phyloP scores from a whole-genome alignment of 2,329 filamentous ascomycete species.

The Colletotrichum scovillei region DNA sequence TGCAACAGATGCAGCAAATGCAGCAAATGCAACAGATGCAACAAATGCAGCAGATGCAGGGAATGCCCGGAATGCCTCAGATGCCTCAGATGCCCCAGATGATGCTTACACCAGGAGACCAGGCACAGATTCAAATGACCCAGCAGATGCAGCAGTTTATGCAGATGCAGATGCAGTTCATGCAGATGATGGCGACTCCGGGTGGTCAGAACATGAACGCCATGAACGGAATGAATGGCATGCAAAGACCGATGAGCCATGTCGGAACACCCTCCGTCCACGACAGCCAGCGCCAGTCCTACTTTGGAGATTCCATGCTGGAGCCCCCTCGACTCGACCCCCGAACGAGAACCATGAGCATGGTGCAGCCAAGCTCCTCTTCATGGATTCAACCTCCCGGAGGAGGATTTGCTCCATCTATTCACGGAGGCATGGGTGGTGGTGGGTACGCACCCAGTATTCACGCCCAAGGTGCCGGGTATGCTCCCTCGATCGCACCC shows the following conservation, averaged over 20 bases:
- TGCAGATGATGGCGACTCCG: slow-evolving; percentile 78
- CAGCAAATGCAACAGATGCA: slow-evolving; percentile 39
- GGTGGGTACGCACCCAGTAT: slow-evolving; percentile 64
- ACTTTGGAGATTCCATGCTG: slow-evolving; percentile 58
- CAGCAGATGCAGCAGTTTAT: slow-evolving; percentile 89
- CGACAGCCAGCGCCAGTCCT: slow-evolving; percentile 56
- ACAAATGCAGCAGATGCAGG: slow-evolving; percentile 25
- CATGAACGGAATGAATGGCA: slow-evolving; percentile 40
- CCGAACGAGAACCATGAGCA: slow-evolving; percentile 80
- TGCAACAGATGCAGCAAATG: slow-evolving; percentile 37
- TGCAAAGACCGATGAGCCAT: slow-evolving; percentile 47
- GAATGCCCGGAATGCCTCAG: slow-evolving; percentile 22
- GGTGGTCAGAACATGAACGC: slow-evolving; percentile 46
- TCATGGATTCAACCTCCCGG: slow-evolving; percentile 64
- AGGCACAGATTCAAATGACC: slow-evolving; percentile 82
- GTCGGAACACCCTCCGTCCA: slow-evolving; percentile 57
- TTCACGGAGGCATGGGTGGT: slow-evolving; percentile 44
- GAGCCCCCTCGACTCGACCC: slow-evolving; percentile 57
- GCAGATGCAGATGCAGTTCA: slow-evolving; percentile 95
- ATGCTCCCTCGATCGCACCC: slow-evolving; percentile 91
- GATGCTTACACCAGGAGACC: slow-evolving; percentile 70
- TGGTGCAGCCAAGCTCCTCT: slow-evolving; percentile 77
- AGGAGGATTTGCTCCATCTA: slow-evolving; percentile 61
- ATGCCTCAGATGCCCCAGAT: slow-evolving; percentile 48
- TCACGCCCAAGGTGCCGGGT: slow-evolving; percentile 65